Evolutionary conservation across 495 filamentous ascomycete genomes (phyloP).

Genomic region (Symbiotaphrina buchneri): DNA sequence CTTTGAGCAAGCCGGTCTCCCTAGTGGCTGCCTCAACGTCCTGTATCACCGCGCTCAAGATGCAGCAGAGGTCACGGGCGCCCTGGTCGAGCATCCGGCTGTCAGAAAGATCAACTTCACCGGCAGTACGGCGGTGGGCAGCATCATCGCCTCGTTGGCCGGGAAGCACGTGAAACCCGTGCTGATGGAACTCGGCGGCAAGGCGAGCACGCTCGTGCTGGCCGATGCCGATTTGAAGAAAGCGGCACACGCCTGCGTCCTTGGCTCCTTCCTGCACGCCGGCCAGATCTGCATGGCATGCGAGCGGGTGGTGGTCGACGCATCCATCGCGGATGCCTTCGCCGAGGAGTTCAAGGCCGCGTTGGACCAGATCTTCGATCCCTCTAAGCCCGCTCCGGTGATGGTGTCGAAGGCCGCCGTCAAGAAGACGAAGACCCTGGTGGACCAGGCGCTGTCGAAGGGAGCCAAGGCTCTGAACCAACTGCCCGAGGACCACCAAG

Average conservation of each 20-base stretch:
- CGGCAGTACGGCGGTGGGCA: conserved; percentile 33
- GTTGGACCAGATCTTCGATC: conserved; percentile 24
- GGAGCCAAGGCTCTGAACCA: conserved; percentile 48
- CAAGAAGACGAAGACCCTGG: conserved; percentile 41
- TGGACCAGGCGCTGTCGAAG: conserved; percentile 39
- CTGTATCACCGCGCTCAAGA: conserved; percentile 26
- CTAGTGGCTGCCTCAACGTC: conserved; percentile 33
- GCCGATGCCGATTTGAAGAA: conserved; percentile 38
- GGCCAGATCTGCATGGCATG: conserved; percentile 91
- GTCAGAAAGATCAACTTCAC: conserved; percentile 50
- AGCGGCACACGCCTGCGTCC: conserved; percentile 26
- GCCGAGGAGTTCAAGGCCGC: conserved; percentile 31
- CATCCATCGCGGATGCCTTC: conserved; percentile 40
- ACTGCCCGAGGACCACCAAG: conserved; percentile 18
- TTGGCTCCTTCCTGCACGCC: conserved; percentile 30
- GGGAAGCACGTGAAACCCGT: conserved; percentile 46
- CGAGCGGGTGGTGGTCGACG: conserved; percentile 69
- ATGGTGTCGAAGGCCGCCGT: conserved; percentile 38
- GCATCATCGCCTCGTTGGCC: conserved; percentile 30
- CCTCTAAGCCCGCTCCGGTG: conserved; percentile 25
- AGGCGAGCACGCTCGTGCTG: conserved; percentile 38
- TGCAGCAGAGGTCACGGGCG: conserved; percentile 27
- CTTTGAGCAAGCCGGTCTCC: conserved; percentile 15
- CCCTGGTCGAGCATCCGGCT: conserved; percentile 28
- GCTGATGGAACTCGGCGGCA: conserved; percentile 45